Evolutionary conservation across 257 asterid species (phyloP), one percentile per base, ranked within the genome.

Genomic region (Verbena officinalis): DNA sequence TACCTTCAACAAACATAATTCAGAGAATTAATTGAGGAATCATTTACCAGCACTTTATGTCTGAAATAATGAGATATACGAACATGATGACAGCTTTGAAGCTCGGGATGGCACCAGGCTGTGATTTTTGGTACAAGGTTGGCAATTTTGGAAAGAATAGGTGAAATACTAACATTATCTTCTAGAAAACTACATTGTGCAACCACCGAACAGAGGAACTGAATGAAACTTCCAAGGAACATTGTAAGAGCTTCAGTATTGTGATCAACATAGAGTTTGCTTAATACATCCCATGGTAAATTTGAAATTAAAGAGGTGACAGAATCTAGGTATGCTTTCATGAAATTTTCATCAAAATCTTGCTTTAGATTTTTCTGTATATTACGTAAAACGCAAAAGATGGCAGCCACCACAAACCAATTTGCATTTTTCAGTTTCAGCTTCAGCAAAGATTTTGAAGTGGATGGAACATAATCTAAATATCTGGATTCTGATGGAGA

Each of bases 11-110:
- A 27, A 24, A 51, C 39, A 65, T 5, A 38, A 46, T 16, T 64
- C 44, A 21, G 33, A 40, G 62, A 16, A 51, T 24, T 11, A 63
- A 39, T 13, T 11, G 36, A 21, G 51, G 17, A 51, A 31, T 13
- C 55, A 44, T 72, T 65, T 81, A 92, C 98, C 95, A 94, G 79
- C 38, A 90, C 65, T 80, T 94, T 90, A 83, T 94, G 96, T 57
- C 84, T 86, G 76, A 80, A 67, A 74, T 90, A 94, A 46, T 78
- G 84, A 64, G 76, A 81, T 24, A 80, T 73, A 36, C 78, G 78
- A 69, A 69, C 57, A 74, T 66, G 68, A 34, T 48, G 59, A 30
- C 69, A 45, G 34, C 64, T 67, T 62, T 71, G 83, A 56, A 70
- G 76, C 65, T 80, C 69, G 10, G 65, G 59, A 69, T 80, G 77